Percentiles rank a stretch among this genome's conserved stretches.
Evolutionary conservation across 768 basidiomycete genomes (phyloP).

Genomic region (Clitopilus hobsonii): DNA sequence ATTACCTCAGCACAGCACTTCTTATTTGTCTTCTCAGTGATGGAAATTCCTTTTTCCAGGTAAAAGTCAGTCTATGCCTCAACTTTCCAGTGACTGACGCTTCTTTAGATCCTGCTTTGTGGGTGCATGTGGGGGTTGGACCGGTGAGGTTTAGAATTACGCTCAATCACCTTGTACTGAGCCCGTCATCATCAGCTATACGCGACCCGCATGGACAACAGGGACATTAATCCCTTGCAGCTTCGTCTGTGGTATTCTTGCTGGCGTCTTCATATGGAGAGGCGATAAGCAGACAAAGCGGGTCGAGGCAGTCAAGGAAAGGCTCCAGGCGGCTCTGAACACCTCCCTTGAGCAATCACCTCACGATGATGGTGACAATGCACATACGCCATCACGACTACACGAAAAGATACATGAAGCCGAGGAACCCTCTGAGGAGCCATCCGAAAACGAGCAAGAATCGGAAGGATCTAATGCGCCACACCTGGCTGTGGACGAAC

Average conservation of each 20-base stretch:
- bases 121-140: conserved; percentile 81
- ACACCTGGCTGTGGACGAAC: conserved; percentile 30
- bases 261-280: conserved; percentile 70
- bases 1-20: conserved; percentile 49
- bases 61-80: conserved; percentile 15
- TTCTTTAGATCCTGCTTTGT: conserved; percentile 56
- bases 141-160: conserved; percentile 30
- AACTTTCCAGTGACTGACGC: background rate
- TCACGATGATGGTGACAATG: conserved; percentile 5
- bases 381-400: background rate
- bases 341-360: background rate
- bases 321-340: conserved; percentile 45
- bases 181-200: conserved; percentile 33
- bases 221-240: conserved; percentile 64
- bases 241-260: conserved; percentile 74
- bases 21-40: conserved; percentile 70
- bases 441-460: conserved; percentile 1
- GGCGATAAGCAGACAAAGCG: conserved; percentile 70
- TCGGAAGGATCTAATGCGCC: too few species aligned
- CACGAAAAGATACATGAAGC: background rate
- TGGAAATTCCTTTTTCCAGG: conserved; percentile 81
- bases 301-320: conserved; percentile 56
- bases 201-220: conserved; percentile 67
- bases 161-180: background rate
- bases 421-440: background rate